A percentile compares a stretch with the other conserved stretches of the same genome.
These are phyloP conservation scores for Tulasnella sp. DNA, from an alignment of 768 basidiomycete genomes.

Conservation along the genomic window DNA sequence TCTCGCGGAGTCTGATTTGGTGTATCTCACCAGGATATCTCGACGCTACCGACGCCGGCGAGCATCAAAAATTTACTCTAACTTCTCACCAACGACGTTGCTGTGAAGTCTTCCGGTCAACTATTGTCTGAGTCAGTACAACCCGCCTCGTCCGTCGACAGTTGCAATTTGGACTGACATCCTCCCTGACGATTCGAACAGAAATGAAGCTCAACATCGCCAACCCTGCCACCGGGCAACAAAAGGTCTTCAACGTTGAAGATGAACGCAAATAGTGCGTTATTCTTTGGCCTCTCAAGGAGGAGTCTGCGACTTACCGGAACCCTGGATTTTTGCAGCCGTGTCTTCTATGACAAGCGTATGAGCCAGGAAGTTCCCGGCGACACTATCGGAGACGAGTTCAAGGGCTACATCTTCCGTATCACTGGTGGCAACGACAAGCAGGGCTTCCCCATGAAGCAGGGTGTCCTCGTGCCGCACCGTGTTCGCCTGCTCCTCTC, in stretches of 20 bases:
- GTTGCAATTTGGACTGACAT: constrained; percentile 24
- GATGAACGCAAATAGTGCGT: constrained; percentile 82
- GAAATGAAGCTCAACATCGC: constrained; percentile 99
- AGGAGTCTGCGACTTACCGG: constrained; percentile 17
- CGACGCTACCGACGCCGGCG: too few relatives aligned
- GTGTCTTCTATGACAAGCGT: constrained; percentile 95
- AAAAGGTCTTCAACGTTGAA: constrained; percentile 93
- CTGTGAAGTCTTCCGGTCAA: constrained; percentile 1
- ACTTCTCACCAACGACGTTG: constrained; percentile 10
- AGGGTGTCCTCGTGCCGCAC: constrained; percentile 92
- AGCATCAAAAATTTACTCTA: too few relatives aligned
- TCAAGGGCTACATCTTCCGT: constrained; percentile 93
- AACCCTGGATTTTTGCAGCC: constrained; percentile 48
- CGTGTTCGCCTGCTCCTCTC: constrained; percentile 91
- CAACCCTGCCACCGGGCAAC: constrained; percentile 95
- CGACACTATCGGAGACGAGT: constrained; percentile 91
- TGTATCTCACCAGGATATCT: too few relatives aligned
- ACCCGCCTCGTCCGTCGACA: background rate
- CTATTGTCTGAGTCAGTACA: constrained; percentile 18
- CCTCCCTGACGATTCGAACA: background rate
- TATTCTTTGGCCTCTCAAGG: background rate
- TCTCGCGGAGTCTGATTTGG: too few relatives aligned
- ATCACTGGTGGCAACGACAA: constrained; percentile 99
- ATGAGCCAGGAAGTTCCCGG: constrained; percentile 92
- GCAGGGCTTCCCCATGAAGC: constrained; percentile 99